Percentiles rank a stretch among this genome's conserved stretches.
Conservation (phyloP, 257 asterid genomes). For the Leonotis leonurus region DNA sequence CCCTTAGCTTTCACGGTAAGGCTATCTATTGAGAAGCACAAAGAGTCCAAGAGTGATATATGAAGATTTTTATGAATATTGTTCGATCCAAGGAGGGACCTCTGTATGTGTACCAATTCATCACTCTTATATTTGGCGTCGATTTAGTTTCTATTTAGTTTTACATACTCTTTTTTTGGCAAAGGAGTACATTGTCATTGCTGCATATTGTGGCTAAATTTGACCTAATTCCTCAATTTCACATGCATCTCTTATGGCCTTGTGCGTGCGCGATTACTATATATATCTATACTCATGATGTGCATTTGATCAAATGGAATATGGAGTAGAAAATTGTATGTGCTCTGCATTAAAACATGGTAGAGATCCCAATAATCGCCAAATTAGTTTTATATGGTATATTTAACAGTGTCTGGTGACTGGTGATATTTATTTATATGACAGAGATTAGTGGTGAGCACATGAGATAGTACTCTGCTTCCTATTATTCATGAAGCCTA, state of each 20-base stretch:
- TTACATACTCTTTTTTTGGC: not conserved
- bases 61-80: not conserved
- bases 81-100: constrained; percentile 28
- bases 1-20: constrained; percentile 46
- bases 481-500: too few species aligned
- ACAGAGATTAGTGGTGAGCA: not conserved
- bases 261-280: not conserved
- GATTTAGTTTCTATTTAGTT: not conserved
- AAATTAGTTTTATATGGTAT: not conserved
- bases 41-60: not conserved
- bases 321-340: not conserved
- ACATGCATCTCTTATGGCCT: not conserved
- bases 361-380: not conserved
- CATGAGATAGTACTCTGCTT: not conserved
- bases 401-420: not conserved
- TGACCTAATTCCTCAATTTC: not conserved
- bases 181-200: not conserved
- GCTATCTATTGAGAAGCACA: constrained; percentile 22
- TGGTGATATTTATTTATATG: not conserved
- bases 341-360: not conserved
- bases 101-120: not conserved
- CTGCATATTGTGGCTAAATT: not conserved
- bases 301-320: not conserved
- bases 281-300: not conserved
- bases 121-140: not conserved